These are phyloP conservation scores for Lithohypha guttulata DNA, from an alignment of 2,329 filamentous ascomycete species.

Conservation along the genomic window DNA sequence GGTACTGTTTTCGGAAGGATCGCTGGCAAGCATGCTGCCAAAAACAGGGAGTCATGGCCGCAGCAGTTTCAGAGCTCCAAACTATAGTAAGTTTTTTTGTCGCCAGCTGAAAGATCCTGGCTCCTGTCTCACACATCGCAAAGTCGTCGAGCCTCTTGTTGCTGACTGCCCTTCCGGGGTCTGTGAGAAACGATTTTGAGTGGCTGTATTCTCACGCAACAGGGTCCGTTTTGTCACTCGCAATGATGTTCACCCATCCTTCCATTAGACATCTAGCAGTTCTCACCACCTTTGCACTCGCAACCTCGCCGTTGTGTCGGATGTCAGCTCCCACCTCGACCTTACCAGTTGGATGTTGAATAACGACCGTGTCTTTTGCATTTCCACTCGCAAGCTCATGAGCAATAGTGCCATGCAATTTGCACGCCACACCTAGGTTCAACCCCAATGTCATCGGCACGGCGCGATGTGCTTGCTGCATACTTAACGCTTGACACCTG, in stretches of 20 bases:
- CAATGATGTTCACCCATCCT: too few species aligned
- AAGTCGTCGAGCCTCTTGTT: too few species aligned
- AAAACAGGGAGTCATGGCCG: neutral
- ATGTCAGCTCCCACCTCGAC: slow-evolving; percentile 35
- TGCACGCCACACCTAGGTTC: slow-evolving; percentile 37
- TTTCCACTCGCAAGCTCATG: slow-evolving; percentile 20
- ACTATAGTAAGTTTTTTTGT: neutral
- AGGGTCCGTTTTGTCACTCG: too few species aligned
- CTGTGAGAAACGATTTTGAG: too few species aligned
- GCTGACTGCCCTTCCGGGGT: too few species aligned
- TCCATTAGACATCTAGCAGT: slow-evolving; percentile 5
- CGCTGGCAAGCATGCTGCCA: slow-evolving; percentile 30
- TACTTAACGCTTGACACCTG: slow-evolving; percentile 41
- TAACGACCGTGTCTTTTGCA: slow-evolving; percentile 27
- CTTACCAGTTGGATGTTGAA: slow-evolving; percentile 38
- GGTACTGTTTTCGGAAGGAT: slow-evolving; percentile 45
- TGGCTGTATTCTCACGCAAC: too few species aligned
- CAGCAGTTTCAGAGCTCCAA: slow-evolving; percentile 2
- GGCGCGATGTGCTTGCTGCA: slow-evolving; percentile 45
- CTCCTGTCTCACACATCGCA: too few species aligned
- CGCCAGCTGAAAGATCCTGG: too few species aligned
- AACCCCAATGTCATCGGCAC: slow-evolving; percentile 46
- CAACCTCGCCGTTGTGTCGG: slow-evolving; percentile 14
- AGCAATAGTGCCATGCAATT: slow-evolving; percentile 32
- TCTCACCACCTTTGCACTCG: slow-evolving; percentile 9